These are phyloP conservation scores for Leptographium radiaticola DNA, from an alignment of 2,329 filamentous ascomycete genomes.

Conservation along the genomic window DNA sequence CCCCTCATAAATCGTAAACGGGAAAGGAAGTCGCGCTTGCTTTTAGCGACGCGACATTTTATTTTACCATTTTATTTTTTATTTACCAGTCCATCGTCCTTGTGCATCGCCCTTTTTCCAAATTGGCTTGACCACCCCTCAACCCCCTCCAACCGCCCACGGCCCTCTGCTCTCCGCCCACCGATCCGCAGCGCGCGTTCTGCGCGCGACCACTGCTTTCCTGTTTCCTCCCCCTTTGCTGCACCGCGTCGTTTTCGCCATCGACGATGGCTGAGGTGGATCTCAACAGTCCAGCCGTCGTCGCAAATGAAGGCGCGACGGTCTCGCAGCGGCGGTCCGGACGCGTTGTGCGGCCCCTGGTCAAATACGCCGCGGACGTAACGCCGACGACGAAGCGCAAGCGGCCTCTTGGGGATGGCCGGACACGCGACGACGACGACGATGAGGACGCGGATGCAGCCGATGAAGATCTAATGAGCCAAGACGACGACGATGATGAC, in stretches of 20 bases:
- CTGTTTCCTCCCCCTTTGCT: background rate
- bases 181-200: background rate
- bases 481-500: slow-evolving; percentile 21
- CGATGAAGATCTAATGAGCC: slow-evolving; percentile 18
- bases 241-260: background rate
- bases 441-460: slow-evolving; percentile 28
- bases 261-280: background rate
- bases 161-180: background rate
- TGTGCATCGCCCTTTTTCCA: background rate
- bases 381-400: slow-evolving; percentile 43
- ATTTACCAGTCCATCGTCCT: background rate
- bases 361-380: slow-evolving; percentile 46
- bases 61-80: slow-evolving; percentile 4
- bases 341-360: slow-evolving; percentile 49
- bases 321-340: slow-evolving; percentile 52
- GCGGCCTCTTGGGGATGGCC: slow-evolving; percentile 22
- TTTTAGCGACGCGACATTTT: slow-evolving; percentile 12
- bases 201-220: background rate
- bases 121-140: background rate
- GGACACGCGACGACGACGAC: slow-evolving; percentile 22
- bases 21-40: slow-evolving; percentile 8
- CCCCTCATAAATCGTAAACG: slow-evolving; percentile 4
- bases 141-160: background rate
- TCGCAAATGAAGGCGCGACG: slow-evolving; percentile 15
- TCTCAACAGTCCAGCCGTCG: background rate